phyloP scores from a whole-genome alignment of 345 rosid species.

The Eucalyptus regnans region DNA sequence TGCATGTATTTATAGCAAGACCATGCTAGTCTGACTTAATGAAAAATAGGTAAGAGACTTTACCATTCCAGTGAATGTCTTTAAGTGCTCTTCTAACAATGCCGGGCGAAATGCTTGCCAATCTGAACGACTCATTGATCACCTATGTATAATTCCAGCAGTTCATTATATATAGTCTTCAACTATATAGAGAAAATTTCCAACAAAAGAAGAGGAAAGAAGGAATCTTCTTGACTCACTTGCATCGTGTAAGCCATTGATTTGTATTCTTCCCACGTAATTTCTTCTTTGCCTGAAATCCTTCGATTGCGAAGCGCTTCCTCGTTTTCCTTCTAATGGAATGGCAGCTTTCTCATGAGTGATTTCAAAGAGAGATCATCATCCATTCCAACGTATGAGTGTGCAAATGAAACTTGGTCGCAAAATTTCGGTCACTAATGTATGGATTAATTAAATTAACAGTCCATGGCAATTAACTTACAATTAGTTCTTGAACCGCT shows the following conservation, averaged over 20 bases:
- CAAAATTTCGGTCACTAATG: background rate
- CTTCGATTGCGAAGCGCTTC: conserved; percentile 2
- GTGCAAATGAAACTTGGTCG: background rate
- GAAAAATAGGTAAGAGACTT: background rate
- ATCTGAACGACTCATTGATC: conserved; percentile 31
- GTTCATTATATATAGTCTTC: background rate
- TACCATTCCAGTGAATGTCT: conserved; percentile 4
- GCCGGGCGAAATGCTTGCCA: conserved; percentile 18
- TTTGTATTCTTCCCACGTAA: background rate
- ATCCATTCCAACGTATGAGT: background rate
- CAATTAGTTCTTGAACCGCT: background rate
- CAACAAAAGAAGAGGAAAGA: background rate
- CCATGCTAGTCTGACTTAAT: background rate
- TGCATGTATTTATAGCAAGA: background rate
- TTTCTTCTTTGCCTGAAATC: background rate
- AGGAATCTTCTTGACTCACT: background rate
- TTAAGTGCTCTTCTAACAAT: conserved; percentile 18
- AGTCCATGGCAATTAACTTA: background rate
- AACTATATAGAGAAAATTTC: too few relatives aligned
- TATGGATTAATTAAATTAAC: background rate
- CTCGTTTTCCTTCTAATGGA: conserved; percentile 19
- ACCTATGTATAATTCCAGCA: conserved; percentile 3
- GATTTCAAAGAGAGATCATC: background rate
- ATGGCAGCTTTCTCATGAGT: background rate
- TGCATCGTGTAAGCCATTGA: background rate